Base-by-base conservation (phyloP, 1,284 basidiomycete species). In the Cryptococcus neoformans region DNA sequence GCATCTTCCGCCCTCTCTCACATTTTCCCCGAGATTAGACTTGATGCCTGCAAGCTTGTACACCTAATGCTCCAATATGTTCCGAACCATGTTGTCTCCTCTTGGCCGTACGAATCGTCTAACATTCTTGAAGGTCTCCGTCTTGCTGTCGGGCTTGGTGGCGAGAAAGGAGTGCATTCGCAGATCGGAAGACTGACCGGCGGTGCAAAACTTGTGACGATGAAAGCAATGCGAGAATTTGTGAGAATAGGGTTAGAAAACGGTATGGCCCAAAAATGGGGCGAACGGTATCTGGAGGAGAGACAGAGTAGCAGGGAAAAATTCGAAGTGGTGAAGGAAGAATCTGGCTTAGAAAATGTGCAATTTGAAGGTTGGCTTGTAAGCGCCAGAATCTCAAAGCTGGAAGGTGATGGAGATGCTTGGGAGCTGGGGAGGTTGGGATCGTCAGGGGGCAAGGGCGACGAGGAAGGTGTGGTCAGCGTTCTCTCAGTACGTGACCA, bases 11-110 rank as follows among this genome's bases (percentile, higher is more conserved):
- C 92, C 0, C 87, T 96, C 72, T 93, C 91, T 0, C 89, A 96
- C 68, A 96, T 99, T 56, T 95, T 93, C 73, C 92, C 92, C 8
- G 90, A 94, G 67, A 90, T 98, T 57, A 83, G 92, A 8, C 82
- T 97, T 46, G 95, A 98, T 70, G 92, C 92, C 1, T 82, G 95
- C 60, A 85, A 86, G 34, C 84, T 94, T 61, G 78, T 99, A 50
- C 84, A 90, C 67, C 74, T 96, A 12, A 82, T 93, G 39, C 81
- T 98, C 2, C 85, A 88, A 39, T 73, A 82, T 50, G 83, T 89
- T 3, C 90, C 92, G 1, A 80, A 81, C 12, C 78, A 82, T 8
- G 84, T 93, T 12, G 83, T 87, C 1, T 78, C 80, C 48, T 85
- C 87, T 1, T 92, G 90, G 88, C 82, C 81, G 3, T 38, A 50